A percentile compares a stretch with the other conserved stretches of the same genome.
Conservation (phyloP, 1,284 basidiomycete genomes). For the Apiotrichum gracile region DNA sequence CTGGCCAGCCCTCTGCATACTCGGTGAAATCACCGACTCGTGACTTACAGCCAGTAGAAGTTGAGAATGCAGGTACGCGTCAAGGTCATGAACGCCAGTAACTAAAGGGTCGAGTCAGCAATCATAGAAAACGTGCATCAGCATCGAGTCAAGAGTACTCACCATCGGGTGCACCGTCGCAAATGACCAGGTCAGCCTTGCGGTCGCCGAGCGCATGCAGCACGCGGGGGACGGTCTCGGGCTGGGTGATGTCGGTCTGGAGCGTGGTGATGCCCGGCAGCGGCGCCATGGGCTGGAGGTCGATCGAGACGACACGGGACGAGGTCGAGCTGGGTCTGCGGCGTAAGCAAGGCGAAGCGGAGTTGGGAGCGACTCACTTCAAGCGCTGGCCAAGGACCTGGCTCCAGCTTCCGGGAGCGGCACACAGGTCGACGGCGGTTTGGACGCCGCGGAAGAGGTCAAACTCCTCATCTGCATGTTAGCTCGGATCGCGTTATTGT, state of each 20-base stretch:
- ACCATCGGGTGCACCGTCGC: conserved; percentile 57
- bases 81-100: conserved; percentile 55
- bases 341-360: not conserved
- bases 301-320: conserved; percentile 52
- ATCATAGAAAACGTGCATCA: not conserved
- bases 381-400: conserved; percentile 40
- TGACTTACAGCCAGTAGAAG: conserved; percentile 51
- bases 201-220: conserved; percentile 50
- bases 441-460: conserved; percentile 48
- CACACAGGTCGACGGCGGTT: conserved; percentile 55
- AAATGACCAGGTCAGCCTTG: conserved; percentile 54
- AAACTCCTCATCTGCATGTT: conserved; percentile 51
- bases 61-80: conserved; percentile 56
- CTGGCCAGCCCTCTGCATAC: not conserved
- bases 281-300: conserved; percentile 57
- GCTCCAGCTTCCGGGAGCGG: conserved; percentile 53
- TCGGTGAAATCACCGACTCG: too few species aligned
- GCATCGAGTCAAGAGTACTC: conserved; percentile 8
- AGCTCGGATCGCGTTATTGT: not conserved
- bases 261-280: conserved; percentile 52
- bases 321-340: not conserved
- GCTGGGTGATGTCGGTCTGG: conserved; percentile 55
- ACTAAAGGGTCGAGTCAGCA: conserved; percentile 48
- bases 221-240: conserved; percentile 51
- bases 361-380: conserved; percentile 28